Base-by-base conservation (phyloP, 75 land plant genomes). In the Picea glauca region DNA sequence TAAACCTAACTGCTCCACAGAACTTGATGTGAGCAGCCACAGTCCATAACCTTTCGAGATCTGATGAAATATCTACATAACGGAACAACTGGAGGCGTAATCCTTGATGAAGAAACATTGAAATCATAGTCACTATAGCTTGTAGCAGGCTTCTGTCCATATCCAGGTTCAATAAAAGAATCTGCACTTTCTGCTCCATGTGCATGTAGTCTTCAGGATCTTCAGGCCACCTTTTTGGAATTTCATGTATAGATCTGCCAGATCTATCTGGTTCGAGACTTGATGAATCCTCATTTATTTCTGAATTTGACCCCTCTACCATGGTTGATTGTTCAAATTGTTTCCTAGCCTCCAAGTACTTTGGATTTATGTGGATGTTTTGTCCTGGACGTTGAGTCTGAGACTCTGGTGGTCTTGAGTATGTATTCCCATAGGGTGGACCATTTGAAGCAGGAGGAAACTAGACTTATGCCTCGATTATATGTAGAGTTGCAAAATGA, bases 311-410 rank as follows among this genome's bases (percentile, higher is more conserved):
- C 20, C 80, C 77, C 62, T 56, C 59, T 76, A 88, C 88, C 35
- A 61, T 78, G 13, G 65, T 58, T 76, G 88, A 76, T 57, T 76
- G 70, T 17, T 85, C 93, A 75, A 79, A 76, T 56, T 82, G 85
- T 58, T 84, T 83, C n/a, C 84, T 81, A 59, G 89, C 90, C 80
- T 92, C 98, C 83, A 96, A 60, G 80, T 96, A 96, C 74, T 93
- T 92, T 60, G 93, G 99, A 84, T 96, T 96, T 5, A 93, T 90
- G 81, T 93, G 99, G 77, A 96, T 96, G 40, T 93, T 89, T 87
- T 90, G 93, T 13, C 84, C 84, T 70, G 93, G 88, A 40, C 88
- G 93, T n/a, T 83, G 91, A 35, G 87, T 30, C 23, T 88, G 85
- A 59, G 87, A 75, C 67, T 92, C 91, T 23, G 85, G 63, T 83